Percentiles rank a stretch among this genome's conserved stretches.
These are phyloP conservation scores for Tephrocybe sp. DNA, from an alignment of 768 basidiomycete species.

Conservation along the genomic window DNA sequence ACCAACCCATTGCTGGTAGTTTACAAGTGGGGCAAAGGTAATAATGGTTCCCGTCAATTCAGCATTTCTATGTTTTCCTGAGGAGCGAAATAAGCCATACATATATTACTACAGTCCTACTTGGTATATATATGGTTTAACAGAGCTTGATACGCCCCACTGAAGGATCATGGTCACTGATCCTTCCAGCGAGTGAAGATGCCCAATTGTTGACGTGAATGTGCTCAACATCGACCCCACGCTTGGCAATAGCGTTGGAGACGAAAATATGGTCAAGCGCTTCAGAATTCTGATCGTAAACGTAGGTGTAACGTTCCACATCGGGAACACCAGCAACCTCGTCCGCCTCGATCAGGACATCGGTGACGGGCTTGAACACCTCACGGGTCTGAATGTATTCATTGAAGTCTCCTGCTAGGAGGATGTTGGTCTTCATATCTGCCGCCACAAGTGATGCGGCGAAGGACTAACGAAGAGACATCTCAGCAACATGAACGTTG, in stretches of 20 bases:
- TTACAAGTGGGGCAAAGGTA: no score
- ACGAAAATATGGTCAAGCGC: conserved; percentile 63
- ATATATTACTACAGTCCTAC: no score
- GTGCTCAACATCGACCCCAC: conserved; percentile 51
- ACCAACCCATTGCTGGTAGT: no score
- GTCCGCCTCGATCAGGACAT: conserved; percentile 48
- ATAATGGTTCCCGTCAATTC: no score
- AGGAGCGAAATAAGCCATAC: no score
- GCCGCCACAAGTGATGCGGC: conserved; percentile 41
- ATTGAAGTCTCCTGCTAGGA: conserved; percentile 64
- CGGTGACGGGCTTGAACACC: conserved; percentile 44
- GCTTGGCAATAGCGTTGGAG: conserved; percentile 39
- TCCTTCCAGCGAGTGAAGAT: conserved; percentile 34
- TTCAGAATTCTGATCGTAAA: conserved; percentile 57
- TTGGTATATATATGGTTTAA: no score
- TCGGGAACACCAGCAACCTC: conserved; percentile 45
- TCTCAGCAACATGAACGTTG: background rate
- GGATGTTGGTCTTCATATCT: conserved; percentile 45
- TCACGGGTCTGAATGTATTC: conserved; percentile 55
- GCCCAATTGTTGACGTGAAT: conserved; percentile 65
- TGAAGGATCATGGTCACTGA: conserved; percentile 64
- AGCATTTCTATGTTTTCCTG: no score
- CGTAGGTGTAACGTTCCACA: conserved; percentile 60
- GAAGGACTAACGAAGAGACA: conserved; percentile 40
- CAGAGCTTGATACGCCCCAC: conserved; percentile 52